phyloP scores from a whole-genome alignment of 2,329 filamentous ascomycete species.

The Claviceps sp. region DNA sequence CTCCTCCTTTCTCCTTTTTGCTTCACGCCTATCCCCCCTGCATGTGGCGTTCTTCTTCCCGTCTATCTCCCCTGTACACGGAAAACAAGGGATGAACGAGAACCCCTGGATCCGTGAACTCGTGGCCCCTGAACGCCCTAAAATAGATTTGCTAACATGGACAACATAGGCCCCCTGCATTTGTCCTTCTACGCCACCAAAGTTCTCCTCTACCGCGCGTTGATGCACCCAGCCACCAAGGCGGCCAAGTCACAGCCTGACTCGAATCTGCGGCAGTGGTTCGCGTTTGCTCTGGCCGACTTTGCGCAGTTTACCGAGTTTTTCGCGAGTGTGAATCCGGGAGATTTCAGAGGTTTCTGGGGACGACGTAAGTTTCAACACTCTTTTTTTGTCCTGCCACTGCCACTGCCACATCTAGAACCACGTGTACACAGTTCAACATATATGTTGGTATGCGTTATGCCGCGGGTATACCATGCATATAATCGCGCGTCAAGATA shows the following conservation, averaged over 20 bases:
- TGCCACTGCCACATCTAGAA: neutral
- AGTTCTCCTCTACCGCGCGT: slow-evolving; percentile 27
- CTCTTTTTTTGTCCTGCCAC: neutral
- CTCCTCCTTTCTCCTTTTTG: neutral
- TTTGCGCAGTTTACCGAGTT: slow-evolving; percentile 25
- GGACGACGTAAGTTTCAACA: slow-evolving; percentile 24
- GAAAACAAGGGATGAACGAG: no score
- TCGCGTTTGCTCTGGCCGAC: slow-evolving; percentile 19
- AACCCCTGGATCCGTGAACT: no score
- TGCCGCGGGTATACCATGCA: no score
- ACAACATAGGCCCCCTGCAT: slow-evolving; percentile 21
- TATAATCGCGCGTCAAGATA: no score
- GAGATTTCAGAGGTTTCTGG: slow-evolving; percentile 29
- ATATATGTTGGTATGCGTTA: no score
- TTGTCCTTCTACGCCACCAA: slow-evolving; percentile 28
- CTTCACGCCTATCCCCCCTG: neutral
- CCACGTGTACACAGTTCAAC: no score
- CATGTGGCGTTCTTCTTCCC: no score
- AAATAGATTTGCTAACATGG: no score
- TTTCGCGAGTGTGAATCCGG: slow-evolving; percentile 21
- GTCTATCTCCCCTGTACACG: no score
- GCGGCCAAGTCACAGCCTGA: slow-evolving; percentile 22
- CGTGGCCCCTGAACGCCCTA: no score
- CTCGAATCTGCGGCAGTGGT: slow-evolving; percentile 23
- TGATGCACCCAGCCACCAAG: slow-evolving; percentile 32